These are phyloP conservation scores for Phytophthora sp. DNA, from an alignment of 352 stramenopile genomes.

Conservation along the genomic window DNA sequence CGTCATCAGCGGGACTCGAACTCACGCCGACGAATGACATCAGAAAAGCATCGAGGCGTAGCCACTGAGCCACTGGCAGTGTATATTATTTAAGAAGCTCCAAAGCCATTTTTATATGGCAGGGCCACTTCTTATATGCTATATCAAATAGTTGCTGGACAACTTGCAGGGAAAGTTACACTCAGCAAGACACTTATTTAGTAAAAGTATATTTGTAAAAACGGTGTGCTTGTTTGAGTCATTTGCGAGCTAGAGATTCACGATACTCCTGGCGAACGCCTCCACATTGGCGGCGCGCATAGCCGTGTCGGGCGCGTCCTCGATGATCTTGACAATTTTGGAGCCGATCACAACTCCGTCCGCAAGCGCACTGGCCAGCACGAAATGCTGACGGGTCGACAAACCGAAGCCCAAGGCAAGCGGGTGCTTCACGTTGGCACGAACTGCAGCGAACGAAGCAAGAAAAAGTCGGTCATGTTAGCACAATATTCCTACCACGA, in stretches of 20 bases:
- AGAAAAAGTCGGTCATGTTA: background rate
- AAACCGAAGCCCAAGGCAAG: slow-evolving; percentile 98
- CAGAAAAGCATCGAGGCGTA: background rate
- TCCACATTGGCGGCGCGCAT: slow-evolving; percentile 75
- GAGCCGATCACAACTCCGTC: slow-evolving; percentile 92
- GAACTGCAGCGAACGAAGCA: slow-evolving; percentile 52
- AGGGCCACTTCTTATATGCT: too few species aligned
- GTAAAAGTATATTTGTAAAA: slow-evolving; percentile 29
- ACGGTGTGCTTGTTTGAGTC: slow-evolving; percentile 1
- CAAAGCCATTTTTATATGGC: too few species aligned
- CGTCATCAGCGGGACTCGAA: slow-evolving; percentile 59
- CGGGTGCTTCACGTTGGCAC: slow-evolving; percentile 85
- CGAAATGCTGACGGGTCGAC: slow-evolving; percentile 92
- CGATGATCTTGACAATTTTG: slow-evolving; percentile 88
- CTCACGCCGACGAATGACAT: slow-evolving; percentile 42
- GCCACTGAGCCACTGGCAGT: background rate
- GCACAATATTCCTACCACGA: background rate
- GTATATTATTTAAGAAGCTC: too few species aligned
- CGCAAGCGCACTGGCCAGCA: slow-evolving; percentile 92
- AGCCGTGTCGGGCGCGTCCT: slow-evolving; percentile 63
- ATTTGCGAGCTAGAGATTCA: slow-evolving; percentile 40
- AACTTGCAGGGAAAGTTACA: too few species aligned
- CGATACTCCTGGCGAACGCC: slow-evolving; percentile 80
- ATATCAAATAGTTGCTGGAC: background rate
- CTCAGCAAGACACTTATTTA: background rate